Conservation (phyloP, 805 yeast genomes). For the Candida maesae region DNA sequence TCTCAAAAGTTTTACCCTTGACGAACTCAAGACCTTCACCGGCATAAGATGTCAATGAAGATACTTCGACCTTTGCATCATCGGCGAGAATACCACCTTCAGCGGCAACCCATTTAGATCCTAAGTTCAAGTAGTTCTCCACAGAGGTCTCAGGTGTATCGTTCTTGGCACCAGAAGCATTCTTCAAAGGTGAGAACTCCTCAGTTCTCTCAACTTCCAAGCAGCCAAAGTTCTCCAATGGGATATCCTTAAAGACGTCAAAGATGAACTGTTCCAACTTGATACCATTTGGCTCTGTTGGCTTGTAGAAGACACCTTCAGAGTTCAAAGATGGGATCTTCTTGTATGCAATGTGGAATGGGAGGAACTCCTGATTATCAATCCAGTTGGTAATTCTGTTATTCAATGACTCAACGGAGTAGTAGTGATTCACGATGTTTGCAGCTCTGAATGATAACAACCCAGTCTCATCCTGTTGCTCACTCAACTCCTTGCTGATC, state of each 20-base stretch:
- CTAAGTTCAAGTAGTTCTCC: constrained; percentile 56
- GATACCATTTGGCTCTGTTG: constrained; percentile 82
- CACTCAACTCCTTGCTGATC: constrained; percentile 70
- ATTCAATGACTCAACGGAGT: constrained; percentile 70
- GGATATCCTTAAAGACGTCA: constrained; percentile 85
- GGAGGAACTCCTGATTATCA: constrained; percentile 58
- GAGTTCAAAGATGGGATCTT: constrained; percentile 62
- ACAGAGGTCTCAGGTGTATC: constrained; percentile 87
- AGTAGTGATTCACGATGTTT: constrained; percentile 95
- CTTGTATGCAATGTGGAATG: constrained; percentile 94
- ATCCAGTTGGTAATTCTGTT: constrained; percentile 66
- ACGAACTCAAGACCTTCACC: constrained; percentile 67
- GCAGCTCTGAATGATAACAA: constrained; percentile 84
- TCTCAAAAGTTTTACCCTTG: constrained; percentile 41
- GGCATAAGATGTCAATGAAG: constrained; percentile 66
- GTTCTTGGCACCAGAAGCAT: constrained; percentile 75
- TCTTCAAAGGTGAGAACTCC: constrained; percentile 93
- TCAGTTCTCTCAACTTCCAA: constrained; percentile 81
- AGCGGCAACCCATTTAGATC: constrained; percentile 66
- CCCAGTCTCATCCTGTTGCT: constrained; percentile 54
- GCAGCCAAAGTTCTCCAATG: constrained; percentile 73
- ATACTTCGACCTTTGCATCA: constrained; percentile 64
- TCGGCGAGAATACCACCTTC: constrained; percentile 61
- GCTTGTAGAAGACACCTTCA: constrained; percentile 48
- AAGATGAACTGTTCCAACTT: constrained; percentile 96